Evolutionary conservation across 2,329 filamentous ascomycete genomes (phyloP).

Genomic region (Cryphonectria naterciae): DNA sequence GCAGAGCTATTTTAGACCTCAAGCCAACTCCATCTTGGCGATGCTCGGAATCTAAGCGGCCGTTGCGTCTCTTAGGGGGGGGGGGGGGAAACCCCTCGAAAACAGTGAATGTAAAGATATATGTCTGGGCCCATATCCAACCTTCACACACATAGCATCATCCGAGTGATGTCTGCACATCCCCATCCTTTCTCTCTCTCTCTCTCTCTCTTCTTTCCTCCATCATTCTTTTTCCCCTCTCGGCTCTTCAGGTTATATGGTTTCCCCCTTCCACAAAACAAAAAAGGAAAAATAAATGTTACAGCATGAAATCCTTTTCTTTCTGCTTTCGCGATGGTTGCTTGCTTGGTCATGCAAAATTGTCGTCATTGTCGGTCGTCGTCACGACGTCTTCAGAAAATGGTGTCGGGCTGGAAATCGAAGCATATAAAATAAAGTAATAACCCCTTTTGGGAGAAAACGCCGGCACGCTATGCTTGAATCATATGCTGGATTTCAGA

Average conservation of each 20-base stretch:
- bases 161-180: background rate
- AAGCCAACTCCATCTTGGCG: background rate
- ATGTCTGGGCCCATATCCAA: background rate
- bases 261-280: background rate
- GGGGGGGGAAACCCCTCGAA: background rate
- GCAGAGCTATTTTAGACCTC: background rate
- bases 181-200: no score
- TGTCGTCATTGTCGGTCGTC: background rate
- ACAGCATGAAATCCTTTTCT: background rate
- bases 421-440: background rate
- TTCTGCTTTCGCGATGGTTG: background rate
- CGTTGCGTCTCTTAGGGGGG: no score
- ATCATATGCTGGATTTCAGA: conserved; percentile 1
- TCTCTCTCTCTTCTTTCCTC: no score
- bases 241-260: background rate
- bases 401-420: background rate
- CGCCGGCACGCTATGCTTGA: conserved; percentile 12
- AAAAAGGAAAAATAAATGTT: background rate
- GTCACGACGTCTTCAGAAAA: background rate
- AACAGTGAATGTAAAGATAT: background rate
- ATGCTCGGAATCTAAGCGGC: background rate
- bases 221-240: no score
- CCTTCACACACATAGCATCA: background rate
- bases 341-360: background rate
- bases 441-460: background rate